Evolutionary conservation across 2,329 filamentous ascomycete genomes (phyloP).

Genomic region (Fusarium fujikuroi): DNA sequence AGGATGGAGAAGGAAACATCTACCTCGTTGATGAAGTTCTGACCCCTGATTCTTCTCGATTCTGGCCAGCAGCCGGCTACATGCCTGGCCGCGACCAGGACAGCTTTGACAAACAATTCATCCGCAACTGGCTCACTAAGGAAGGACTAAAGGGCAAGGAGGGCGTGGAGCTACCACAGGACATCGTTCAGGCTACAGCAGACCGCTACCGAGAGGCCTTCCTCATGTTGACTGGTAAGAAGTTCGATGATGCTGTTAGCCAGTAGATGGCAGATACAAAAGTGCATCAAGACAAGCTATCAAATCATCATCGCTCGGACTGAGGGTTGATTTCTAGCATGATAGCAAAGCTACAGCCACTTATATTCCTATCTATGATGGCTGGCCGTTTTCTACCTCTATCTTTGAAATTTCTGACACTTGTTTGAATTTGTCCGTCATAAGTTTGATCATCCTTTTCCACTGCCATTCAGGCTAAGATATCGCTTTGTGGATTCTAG

Average conservation of each 20-base stretch:
- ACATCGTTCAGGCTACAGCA: slow-evolving; percentile 74
- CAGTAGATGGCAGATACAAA: slow-evolving; percentile 11
- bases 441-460: not conserved
- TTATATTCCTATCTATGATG: not conserved
- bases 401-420: slow-evolving; percentile 16
- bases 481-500: slow-evolving; percentile 29
- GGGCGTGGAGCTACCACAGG: slow-evolving; percentile 71
- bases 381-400: not conserved
- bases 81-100: slow-evolving; percentile 75
- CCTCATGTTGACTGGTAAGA: slow-evolving; percentile 69
- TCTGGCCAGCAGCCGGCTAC: slow-evolving; percentile 77
- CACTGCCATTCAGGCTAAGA: not conserved
- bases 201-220: slow-evolving; percentile 80
- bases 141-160: slow-evolving; percentile 64
- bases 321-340: slow-evolving; percentile 31
- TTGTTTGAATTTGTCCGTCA: not conserved
- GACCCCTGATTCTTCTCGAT: slow-evolving; percentile 74
- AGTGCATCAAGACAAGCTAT: not conserved
- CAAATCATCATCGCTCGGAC: slow-evolving; percentile 6
- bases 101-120: slow-evolving; percentile 87
- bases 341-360: not conserved
- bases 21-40: slow-evolving; percentile 43
- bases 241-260: slow-evolving; percentile 49
- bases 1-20: slow-evolving; percentile 45
- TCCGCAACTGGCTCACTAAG: slow-evolving; percentile 82